A percentile compares a stretch with the other conserved stretches of the same genome.
Conservation (phyloP, 2,329 filamentous ascomycete species). For the Pestalotiopsis sp. region DNA sequence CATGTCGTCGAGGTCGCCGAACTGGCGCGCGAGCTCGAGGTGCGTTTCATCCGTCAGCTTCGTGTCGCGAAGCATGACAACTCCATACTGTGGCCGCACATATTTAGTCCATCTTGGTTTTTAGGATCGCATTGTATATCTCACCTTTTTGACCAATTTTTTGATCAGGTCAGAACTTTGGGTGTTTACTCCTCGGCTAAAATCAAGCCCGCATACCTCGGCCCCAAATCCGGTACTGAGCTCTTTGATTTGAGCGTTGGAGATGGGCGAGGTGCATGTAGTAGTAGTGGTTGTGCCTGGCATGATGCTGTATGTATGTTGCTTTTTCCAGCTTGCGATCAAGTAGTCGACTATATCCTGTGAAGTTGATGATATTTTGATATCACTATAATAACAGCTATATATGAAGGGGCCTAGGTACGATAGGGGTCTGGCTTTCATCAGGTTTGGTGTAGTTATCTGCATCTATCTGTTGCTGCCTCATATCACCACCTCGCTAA, state of each 20-base stretch:
- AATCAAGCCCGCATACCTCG: constrained; percentile 16
- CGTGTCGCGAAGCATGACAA: constrained; percentile 53
- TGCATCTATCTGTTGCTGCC: too few species aligned
- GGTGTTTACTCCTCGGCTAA: constrained; percentile 8
- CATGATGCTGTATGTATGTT: too few species aligned
- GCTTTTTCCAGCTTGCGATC: too few species aligned
- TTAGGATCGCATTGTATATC: neutral
- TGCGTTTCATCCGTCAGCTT: constrained; percentile 53
- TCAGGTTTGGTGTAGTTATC: too few species aligned
- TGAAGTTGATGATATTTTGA: too few species aligned
- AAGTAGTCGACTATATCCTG: too few species aligned
- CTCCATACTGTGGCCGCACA: constrained; percentile 47
- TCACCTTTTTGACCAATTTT: constrained; percentile 16
- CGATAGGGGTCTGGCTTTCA: too few species aligned
- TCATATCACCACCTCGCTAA: too few species aligned
- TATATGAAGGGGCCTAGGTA: too few species aligned
- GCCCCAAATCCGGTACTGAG: neutral
- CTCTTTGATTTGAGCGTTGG: neutral
- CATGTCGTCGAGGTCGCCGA: constrained; percentile 60
- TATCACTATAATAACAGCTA: too few species aligned
- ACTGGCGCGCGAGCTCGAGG: constrained; percentile 49
- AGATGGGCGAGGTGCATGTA: too few species aligned
- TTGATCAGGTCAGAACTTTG: constrained; percentile 7
- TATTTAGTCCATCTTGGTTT: neutral
- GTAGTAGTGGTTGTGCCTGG: too few species aligned